A percentile compares a stretch with the other conserved stretches of the same genome.
These are phyloP conservation scores for Comarum palustre DNA, from an alignment of 306 rosid species.

Conservation along the genomic window DNA sequence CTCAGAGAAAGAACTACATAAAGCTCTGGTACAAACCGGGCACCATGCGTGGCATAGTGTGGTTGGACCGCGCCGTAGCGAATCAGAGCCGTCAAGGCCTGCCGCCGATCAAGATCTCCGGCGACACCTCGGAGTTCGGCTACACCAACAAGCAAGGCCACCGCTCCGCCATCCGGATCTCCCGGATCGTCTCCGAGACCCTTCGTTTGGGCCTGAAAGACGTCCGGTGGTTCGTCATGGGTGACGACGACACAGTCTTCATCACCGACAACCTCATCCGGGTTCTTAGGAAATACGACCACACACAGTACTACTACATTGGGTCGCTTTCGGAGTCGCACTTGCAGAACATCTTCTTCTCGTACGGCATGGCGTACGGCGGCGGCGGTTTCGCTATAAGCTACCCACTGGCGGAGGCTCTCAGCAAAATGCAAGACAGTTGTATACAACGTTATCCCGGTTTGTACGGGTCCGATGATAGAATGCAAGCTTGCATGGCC, in stretches of 20 bases:
- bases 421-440: conserved; percentile 71
- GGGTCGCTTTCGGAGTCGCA: conserved; percentile 91
- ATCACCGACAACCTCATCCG: conserved; percentile 67
- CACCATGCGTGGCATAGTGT: conserved; percentile 74
- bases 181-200: conserved; percentile 85
- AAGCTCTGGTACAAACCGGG: conserved; percentile 73
- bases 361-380: conserved; percentile 95
- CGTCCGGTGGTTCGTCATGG: conserved; percentile 95
- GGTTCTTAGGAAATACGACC: conserved; percentile 67
- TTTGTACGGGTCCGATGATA: conserved; percentile 91
- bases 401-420: conserved; percentile 62
- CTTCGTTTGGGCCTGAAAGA: conserved; percentile 56
- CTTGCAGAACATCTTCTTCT: conserved; percentile 84
- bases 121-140: conserved; percentile 54
- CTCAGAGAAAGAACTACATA: conserved; percentile 71
- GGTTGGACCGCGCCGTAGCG: conserved; percentile 61
- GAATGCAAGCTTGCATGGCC: conserved; percentile 99
- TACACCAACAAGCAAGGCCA: conserved; percentile 81
- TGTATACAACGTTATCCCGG: conserved; percentile 81
- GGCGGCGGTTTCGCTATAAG: conserved; percentile 97
- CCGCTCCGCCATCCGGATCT: conserved; percentile 88
- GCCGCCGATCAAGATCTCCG: conserved; percentile 65
- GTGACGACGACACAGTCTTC: conserved; percentile 96
- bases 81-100: conserved; percentile 30
- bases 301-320: conserved; percentile 68